Conservation (phyloP, 192 early-diverging fungal genomes). For the Pilaira anomala region DNA sequence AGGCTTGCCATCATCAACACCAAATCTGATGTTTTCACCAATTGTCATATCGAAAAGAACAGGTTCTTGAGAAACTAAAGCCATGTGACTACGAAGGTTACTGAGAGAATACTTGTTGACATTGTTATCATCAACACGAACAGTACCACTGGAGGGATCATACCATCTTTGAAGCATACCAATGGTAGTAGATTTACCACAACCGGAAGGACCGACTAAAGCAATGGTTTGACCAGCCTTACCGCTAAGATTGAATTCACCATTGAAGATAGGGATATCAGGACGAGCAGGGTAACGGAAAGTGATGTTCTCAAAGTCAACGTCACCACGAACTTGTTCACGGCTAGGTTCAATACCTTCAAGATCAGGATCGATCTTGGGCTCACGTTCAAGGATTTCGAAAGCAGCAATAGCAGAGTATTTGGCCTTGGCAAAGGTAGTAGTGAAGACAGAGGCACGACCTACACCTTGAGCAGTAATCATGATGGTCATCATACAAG, state of each 20-base stretch:
- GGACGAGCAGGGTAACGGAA: slow-evolving; percentile 75
- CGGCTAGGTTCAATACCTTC: slow-evolving; percentile 36
- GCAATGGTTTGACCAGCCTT: slow-evolving; percentile 73
- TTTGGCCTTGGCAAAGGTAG: slow-evolving; percentile 76
- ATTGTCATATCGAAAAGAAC: slow-evolving; percentile 84
- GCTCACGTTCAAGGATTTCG: slow-evolving; percentile 63
- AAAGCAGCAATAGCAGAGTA: slow-evolving; percentile 72
- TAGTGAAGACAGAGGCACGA: slow-evolving; percentile 64
- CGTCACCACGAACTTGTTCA: slow-evolving; percentile 40
- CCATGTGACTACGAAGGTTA: slow-evolving; percentile 66
- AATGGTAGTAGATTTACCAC: slow-evolving; percentile 73
- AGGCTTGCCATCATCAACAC: slow-evolving; percentile 34
- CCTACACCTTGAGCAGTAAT: slow-evolving; percentile 65
- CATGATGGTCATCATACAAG: slow-evolving; percentile 75
- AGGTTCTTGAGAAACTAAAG: slow-evolving; percentile 88
- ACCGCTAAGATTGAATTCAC: slow-evolving; percentile 46
- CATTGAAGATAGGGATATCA: slow-evolving; percentile 55
- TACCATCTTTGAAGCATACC: slow-evolving; percentile 76
- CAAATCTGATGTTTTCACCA: slow-evolving; percentile 82
- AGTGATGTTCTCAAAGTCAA: slow-evolving; percentile 51
- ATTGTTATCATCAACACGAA: slow-evolving; percentile 59
- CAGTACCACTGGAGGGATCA: slow-evolving; percentile 59
- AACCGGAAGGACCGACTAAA: slow-evolving; percentile 79
- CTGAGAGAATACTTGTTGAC: slow-evolving; percentile 58
- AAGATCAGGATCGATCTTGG: slow-evolving; percentile 60